A percentile compares a stretch with the other conserved stretches of the same genome.
phyloP scores from a whole-genome alignment of 2,329 filamentous ascomycete species.

The Sclerotinia subarctica region DNA sequence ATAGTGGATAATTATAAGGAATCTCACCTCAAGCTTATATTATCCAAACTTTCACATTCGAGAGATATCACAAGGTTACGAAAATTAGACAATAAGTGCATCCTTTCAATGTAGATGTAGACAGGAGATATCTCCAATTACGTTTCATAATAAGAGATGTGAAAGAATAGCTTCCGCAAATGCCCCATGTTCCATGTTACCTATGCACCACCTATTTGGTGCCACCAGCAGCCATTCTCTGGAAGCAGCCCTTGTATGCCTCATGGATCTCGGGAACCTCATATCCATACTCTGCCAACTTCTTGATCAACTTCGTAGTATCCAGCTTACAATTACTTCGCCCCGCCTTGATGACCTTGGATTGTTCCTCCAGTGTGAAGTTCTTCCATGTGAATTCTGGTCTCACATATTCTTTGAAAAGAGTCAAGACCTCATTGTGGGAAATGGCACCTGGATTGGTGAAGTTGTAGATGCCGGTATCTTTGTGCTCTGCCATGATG shows the following conservation, averaged over 20 bases:
- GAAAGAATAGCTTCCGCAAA: constrained; percentile 22
- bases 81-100: background rate
- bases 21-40: background rate
- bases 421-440: constrained; percentile 63
- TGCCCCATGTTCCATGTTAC: background rate
- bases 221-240: constrained; percentile 58
- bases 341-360: constrained; percentile 64
- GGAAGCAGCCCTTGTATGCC: constrained; percentile 60
- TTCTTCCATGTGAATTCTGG: constrained; percentile 62
- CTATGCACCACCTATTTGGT: constrained; percentile 43
- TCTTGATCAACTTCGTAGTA: constrained; percentile 57
- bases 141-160: background rate
- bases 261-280: constrained; percentile 59
- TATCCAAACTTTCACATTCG: background rate
- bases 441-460: constrained; percentile 68
- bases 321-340: constrained; percentile 65
- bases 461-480: constrained; percentile 66
- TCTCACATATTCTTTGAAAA: constrained; percentile 62
- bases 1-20: background rate
- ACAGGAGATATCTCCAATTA: background rate
- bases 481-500: constrained; percentile 57
- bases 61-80: background rate
- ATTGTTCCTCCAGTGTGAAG: constrained; percentile 63
- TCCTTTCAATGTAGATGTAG: background rate
- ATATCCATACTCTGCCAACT: constrained; percentile 57